phyloP scores from a whole-genome alignment of 441 rosid genomes.

The Corymbia calophylla region DNA sequence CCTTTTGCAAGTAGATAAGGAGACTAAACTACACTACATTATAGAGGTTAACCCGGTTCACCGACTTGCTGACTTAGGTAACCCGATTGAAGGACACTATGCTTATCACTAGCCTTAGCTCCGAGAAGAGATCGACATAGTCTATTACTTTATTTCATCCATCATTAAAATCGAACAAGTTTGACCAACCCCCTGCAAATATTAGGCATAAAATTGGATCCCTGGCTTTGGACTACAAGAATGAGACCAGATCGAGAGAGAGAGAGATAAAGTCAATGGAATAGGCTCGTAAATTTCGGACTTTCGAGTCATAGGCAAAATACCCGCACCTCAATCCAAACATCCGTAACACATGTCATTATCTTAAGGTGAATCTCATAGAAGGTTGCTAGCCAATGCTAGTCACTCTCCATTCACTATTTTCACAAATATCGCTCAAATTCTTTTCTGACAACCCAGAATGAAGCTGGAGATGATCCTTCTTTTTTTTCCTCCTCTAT shows the following conservation, averaged over 20 bases:
- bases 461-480: neutral
- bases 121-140: neutral
- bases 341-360: neutral
- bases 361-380: neutral
- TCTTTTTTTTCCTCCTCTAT: neutral
- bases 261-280: neutral
- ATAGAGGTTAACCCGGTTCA: neutral
- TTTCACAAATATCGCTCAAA: neutral
- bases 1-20: rapidly evolving
- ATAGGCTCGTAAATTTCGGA: neutral
- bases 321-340: neutral
- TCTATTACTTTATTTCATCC: neutral
- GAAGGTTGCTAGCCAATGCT: rapidly evolving
- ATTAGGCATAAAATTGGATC: neutral
- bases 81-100: too few relatives aligned
- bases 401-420: neutral
- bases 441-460: neutral
- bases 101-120: neutral
- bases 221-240: neutral
- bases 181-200: neutral
- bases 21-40: neutral
- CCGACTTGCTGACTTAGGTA: too few relatives aligned
- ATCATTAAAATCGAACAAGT: neutral
- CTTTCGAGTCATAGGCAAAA: neutral
- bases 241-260: rapidly evolving